phyloP scores from a whole-genome alignment of 2,329 filamentous ascomycete species.

The Knoxdaviesia capensis region DNA sequence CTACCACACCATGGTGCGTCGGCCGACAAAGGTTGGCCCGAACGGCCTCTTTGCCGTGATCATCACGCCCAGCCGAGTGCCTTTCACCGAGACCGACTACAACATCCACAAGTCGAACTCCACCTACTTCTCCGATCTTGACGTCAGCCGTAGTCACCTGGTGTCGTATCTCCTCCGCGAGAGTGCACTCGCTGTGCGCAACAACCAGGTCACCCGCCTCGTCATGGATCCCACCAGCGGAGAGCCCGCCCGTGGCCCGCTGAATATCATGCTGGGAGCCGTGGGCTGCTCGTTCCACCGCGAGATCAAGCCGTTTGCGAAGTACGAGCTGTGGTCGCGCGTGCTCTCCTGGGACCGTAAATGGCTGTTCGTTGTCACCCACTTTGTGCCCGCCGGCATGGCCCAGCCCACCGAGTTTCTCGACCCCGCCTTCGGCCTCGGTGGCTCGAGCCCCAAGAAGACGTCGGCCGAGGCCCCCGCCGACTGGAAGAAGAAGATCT shows the following conservation, averaged over 20 bases:
- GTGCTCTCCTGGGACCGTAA: slow-evolving; percentile 61
- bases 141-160: slow-evolving; percentile 64
- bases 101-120: slow-evolving; percentile 69
- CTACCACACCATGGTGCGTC: slow-evolving; percentile 29
- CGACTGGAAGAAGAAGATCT: slow-evolving; percentile 41
- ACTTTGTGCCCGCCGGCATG: slow-evolving; percentile 45
- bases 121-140: slow-evolving; percentile 76
- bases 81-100: slow-evolving; percentile 66
- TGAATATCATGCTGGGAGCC: slow-evolving; percentile 49
- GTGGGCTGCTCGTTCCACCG: slow-evolving; percentile 55
- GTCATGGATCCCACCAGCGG: slow-evolving; percentile 27
- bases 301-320: slow-evolving; percentile 49
- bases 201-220: slow-evolving; percentile 27
- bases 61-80: slow-evolving; percentile 44
- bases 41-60: slow-evolving; percentile 54
- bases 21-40: slow-evolving; percentile 27
- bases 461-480: slow-evolving; percentile 15
- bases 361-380: slow-evolving; percentile 59
- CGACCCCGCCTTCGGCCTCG: slow-evolving; percentile 21
- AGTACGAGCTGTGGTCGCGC: slow-evolving; percentile 55
- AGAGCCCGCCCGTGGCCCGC: slow-evolving; percentile 26
- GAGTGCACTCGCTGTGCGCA: slow-evolving; percentile 29
- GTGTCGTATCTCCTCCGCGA: slow-evolving; percentile 47
- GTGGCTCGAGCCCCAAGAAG: slow-evolving; percentile 12
- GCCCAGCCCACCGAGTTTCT: slow-evolving; percentile 34